Evolutionary conservation across 2,329 filamentous ascomycete genomes (phyloP).

Genomic region (Tolypocladium guangdongense): DNA sequence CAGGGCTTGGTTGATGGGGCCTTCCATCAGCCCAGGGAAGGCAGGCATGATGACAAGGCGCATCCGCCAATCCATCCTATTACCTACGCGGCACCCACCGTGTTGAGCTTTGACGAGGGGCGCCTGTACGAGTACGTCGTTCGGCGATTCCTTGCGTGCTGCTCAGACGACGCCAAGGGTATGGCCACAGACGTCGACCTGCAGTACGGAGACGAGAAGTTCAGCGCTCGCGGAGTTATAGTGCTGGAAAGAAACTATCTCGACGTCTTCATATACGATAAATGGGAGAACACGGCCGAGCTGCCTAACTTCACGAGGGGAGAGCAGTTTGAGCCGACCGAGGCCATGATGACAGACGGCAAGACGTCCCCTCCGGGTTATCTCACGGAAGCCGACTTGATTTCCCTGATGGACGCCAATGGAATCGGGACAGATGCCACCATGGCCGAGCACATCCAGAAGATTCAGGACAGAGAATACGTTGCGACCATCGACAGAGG

Average conservation of each 20-base stretch:
- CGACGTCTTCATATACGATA: constrained; percentile 92
- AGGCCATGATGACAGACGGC: constrained; percentile 84
- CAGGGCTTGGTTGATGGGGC: constrained; percentile 61
- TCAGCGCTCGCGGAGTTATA: constrained; percentile 71
- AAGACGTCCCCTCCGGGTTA: constrained; percentile 77
- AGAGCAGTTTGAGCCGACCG: constrained; percentile 76
- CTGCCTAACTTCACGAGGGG: constrained; percentile 70
- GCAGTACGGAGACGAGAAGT: constrained; percentile 70
- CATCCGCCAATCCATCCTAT: constrained; percentile 96
- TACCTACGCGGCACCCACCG: constrained; percentile 60
- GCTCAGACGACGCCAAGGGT: constrained; percentile 86
- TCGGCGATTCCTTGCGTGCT: constrained; percentile 87
- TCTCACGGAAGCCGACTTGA: constrained; percentile 89
- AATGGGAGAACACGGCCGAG: constrained; percentile 80
- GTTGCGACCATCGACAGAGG: constrained; percentile 51
- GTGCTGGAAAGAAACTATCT: constrained; percentile 88
- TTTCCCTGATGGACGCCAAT: constrained; percentile 95
- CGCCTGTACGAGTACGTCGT: constrained; percentile 88
- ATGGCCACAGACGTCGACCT: constrained; percentile 78
- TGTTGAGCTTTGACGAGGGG: constrained; percentile 56
- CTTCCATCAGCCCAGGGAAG: constrained; percentile 72
- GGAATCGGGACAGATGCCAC: constrained; percentile 97
- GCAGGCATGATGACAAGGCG: constrained; percentile 87
- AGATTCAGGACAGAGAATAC: constrained; percentile 85
- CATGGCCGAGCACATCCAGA: constrained; percentile 97